Conservation (phyloP, 2,329 filamentous ascomycete genomes). For the Cercospora berteroae region DNA sequence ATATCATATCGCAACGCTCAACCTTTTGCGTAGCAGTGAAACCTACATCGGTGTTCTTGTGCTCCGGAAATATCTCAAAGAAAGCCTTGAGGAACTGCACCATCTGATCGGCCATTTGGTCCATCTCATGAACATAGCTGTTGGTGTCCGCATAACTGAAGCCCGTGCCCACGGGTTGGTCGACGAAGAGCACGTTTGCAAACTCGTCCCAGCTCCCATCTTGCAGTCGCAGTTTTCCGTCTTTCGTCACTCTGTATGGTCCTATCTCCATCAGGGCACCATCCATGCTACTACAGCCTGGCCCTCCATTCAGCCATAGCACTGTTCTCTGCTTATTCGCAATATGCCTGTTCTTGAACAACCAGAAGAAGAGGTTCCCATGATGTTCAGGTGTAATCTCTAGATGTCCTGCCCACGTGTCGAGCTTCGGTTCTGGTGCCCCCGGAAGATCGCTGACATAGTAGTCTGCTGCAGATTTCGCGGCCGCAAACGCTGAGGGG, state of each 20-base stretch:
- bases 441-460: slow-evolving; percentile 84
- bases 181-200: slow-evolving; percentile 92
- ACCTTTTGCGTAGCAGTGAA: slow-evolving; percentile 14
- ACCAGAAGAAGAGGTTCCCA: slow-evolving; percentile 98
- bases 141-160: slow-evolving; percentile 94
- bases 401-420: slow-evolving; percentile 98
- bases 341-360: slow-evolving; percentile 93
- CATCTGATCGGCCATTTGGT: slow-evolving; percentile 87
- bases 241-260: slow-evolving; percentile 80
- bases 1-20: not conserved
- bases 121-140: slow-evolving; percentile 78
- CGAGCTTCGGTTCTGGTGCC: slow-evolving; percentile 71
- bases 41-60: slow-evolving; percentile 85
- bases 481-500: slow-evolving; percentile 36
- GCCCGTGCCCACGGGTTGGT: slow-evolving; percentile 93
- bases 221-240: slow-evolving; percentile 71
- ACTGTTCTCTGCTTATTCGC: slow-evolving; percentile 87
- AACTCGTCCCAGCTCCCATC: slow-evolving; percentile 99
- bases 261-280: slow-evolving; percentile 95
- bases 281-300: slow-evolving; percentile 96
- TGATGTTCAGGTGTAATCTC: slow-evolving; percentile 82
- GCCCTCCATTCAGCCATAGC: slow-evolving; percentile 95
- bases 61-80: slow-evolving; percentile 87
- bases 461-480: slow-evolving; percentile 76
- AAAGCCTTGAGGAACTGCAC: slow-evolving; percentile 86